Evolutionary conservation across 495 filamentous ascomycete species (phyloP), one percentile per base, ranked within the genome.

Genomic region (Xylaria curta): DNA sequence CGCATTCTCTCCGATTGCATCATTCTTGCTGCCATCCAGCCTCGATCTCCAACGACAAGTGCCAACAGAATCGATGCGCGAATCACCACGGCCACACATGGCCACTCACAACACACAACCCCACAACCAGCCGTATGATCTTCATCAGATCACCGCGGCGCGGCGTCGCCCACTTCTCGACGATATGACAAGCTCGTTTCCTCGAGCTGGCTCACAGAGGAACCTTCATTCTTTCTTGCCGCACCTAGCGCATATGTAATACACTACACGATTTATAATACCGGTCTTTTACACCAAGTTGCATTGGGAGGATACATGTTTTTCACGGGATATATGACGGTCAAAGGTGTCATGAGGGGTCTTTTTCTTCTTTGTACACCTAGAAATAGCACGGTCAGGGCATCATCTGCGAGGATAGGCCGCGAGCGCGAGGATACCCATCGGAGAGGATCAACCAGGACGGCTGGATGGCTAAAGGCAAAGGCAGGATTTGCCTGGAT

Each of bases 161-260:
- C 42, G 36, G 4, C 47, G 10, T 51, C 31, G 13, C 8, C 56
- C 17, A 31, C 47, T 40, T 51, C 68, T 28, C 33, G 49, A 38
- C 73, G 62, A 64, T 64, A 63, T 72, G 69, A 60, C 71, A 73
- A 71, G 73, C 74, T 61, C 69, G 58, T 54, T 53, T 71, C 62
- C 69, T 73, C 69, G 77, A 79, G 77, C 77, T 76, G 77, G 75
- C 77, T 79, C 77, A 69, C 66, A 61, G 72, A 71, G 72, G 70
- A 70, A 59, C 46, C 70, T 69, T 58, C 70, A 73, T 73, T 74
- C 68, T 73, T 77, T 74, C 70, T 69, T 76, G 46, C 15, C 69
- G 69, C 69, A 60, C 28, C 26, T 44, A 38, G 69, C 69, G 69
- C 69, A 59, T 33, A 17, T 71, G 60, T 71, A 71, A 31, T 71